A percentile compares a stretch with the other conserved stretches of the same genome.
Conservation (phyloP, 2,329 filamentous ascomycete species). For the Taxawa tesnikishii region DNA sequence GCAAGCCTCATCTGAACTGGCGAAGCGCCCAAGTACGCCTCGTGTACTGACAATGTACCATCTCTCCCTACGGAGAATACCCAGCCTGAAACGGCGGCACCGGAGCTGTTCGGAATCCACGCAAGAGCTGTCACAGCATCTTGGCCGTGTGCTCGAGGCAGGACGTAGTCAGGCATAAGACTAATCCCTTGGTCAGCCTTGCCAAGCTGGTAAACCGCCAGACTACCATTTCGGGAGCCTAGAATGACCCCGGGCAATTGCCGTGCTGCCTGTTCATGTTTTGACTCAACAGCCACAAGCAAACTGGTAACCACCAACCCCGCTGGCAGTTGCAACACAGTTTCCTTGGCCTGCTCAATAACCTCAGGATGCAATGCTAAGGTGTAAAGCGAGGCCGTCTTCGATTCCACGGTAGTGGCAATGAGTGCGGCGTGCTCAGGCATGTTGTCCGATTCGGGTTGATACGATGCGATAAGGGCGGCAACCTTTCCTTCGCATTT, state of each 20-base stretch:
- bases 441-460: slow-evolving; percentile 2
- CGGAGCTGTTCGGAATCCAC: slow-evolving; percentile 11
- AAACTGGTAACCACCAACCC: slow-evolving; percentile 42
- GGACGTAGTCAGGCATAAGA: neutral
- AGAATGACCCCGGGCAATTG: slow-evolving; percentile 28
- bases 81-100: slow-evolving; percentile 21
- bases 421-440: slow-evolving; percentile 19
- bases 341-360: slow-evolving; percentile 4
- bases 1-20: slow-evolving; percentile 37
- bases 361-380: slow-evolving; percentile 5
- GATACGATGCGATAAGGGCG: slow-evolving; percentile 21
- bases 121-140: slow-evolving; percentile 59
- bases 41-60: slow-evolving; percentile 58
- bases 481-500: slow-evolving; percentile 25
- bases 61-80: slow-evolving; percentile 67
- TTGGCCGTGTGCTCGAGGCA: slow-evolving; percentile 29
- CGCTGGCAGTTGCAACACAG: slow-evolving; percentile 19
- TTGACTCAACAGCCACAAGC: neutral
- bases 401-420: slow-evolving; percentile 24
- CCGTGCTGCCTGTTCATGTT: too few relatives aligned
- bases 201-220: slow-evolving; percentile 27
- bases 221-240: slow-evolving; percentile 43
- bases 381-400: slow-evolving; percentile 11
- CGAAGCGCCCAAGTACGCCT: slow-evolving; percentile 16
- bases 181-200: neutral